A percentile compares a stretch with the other conserved stretches of the same genome.
Evolutionary conservation across 1,284 basidiomycete genomes (phyloP).

Genomic region (Rhodotorula mucilaginosa): DNA sequence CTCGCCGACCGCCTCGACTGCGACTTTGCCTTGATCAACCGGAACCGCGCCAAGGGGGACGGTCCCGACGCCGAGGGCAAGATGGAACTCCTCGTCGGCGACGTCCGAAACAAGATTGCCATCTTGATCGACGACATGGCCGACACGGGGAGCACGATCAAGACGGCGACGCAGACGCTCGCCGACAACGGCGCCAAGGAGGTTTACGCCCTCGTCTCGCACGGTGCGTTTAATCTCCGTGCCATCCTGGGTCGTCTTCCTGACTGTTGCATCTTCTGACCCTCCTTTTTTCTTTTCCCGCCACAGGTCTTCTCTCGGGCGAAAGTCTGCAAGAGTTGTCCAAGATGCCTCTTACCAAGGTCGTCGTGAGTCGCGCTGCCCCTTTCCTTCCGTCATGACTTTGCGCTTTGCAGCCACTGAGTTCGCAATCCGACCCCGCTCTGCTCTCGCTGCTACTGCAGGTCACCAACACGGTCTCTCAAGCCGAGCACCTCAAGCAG

Average conservation of each 20-base stretch:
- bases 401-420: constrained; percentile 22
- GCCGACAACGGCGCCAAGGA: constrained; percentile 82
- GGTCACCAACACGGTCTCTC: constrained; percentile 77
- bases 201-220: constrained; percentile 85
- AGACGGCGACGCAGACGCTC: constrained; percentile 78
- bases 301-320: constrained; percentile 77
- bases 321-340: constrained; percentile 73
- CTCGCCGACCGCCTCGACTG: constrained; percentile 94
- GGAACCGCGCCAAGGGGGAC: constrained; percentile 65
- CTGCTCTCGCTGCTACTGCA: constrained; percentile 46
- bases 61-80: constrained; percentile 46
- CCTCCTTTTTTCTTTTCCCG: too few relatives aligned
- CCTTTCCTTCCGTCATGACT: constrained; percentile 18
- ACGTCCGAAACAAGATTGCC: constrained; percentile 87
- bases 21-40: constrained; percentile 95
- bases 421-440: not conserved
- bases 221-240: constrained; percentile 61
- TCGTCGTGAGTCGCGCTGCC: constrained; percentile 65
- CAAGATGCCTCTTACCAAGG: constrained; percentile 74
- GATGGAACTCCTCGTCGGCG: constrained; percentile 97
- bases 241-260: too few relatives aligned
- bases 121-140: constrained; percentile 99
- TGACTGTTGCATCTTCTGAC: not conserved
- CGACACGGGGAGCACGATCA: constrained; percentile 86
- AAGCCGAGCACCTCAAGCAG: constrained; percentile 55